These are phyloP conservation scores for Mortierella sp. DNA, from an alignment of 371 early-diverging fungal species.

Conservation along the genomic window DNA sequence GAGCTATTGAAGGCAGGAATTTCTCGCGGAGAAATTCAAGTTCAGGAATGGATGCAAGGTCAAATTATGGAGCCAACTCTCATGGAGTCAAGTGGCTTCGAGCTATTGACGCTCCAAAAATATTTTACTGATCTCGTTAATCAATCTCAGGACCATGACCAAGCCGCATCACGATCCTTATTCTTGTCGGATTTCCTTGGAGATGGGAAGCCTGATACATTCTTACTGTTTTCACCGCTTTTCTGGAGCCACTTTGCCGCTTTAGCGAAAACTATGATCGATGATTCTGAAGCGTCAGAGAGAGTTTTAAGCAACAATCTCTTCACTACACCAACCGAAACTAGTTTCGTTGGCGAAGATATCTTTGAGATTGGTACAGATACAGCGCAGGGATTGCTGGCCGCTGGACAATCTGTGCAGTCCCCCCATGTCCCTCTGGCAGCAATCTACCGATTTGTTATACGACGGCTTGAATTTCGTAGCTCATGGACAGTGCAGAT, in stretches of 20 bases:
- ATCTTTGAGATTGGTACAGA: slow-evolving; percentile 33
- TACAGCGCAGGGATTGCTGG: slow-evolving; percentile 18
- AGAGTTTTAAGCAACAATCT: slow-evolving; percentile 1
- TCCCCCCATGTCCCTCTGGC: slow-evolving; percentile 27
- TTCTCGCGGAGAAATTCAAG: slow-evolving; percentile 38
- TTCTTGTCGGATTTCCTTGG: slow-evolving; percentile 45
- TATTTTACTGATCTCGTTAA: slow-evolving; percentile 31
- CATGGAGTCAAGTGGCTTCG: slow-evolving; percentile 29
- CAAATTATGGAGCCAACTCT: slow-evolving; percentile 5
- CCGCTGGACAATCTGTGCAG: slow-evolving; percentile 25
- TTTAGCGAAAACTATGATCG: slow-evolving; percentile 49
- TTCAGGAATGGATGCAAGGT: slow-evolving; percentile 27
- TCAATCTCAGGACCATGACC: neutral
- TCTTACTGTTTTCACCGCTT: slow-evolving; percentile 34
- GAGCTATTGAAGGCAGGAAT: slow-evolving; percentile 39
- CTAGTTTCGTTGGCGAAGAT: slow-evolving; percentile 14
- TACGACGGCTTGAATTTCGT: slow-evolving; percentile 32
- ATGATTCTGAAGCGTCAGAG: slow-evolving; percentile 19
- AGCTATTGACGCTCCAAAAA: slow-evolving; percentile 28
- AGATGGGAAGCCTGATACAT: slow-evolving; percentile 31
- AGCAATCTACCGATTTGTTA: slow-evolving; percentile 40
- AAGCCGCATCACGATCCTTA: slow-evolving; percentile 11
- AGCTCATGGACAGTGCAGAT: slow-evolving; percentile 38
- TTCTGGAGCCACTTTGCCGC: slow-evolving; percentile 55
- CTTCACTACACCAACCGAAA: slow-evolving; percentile 8